Evolutionary conservation across 2,329 filamentous ascomycete genomes (phyloP), one percentile per base, ranked within the genome.

Genomic region (Fusarium vanettenii): DNA sequence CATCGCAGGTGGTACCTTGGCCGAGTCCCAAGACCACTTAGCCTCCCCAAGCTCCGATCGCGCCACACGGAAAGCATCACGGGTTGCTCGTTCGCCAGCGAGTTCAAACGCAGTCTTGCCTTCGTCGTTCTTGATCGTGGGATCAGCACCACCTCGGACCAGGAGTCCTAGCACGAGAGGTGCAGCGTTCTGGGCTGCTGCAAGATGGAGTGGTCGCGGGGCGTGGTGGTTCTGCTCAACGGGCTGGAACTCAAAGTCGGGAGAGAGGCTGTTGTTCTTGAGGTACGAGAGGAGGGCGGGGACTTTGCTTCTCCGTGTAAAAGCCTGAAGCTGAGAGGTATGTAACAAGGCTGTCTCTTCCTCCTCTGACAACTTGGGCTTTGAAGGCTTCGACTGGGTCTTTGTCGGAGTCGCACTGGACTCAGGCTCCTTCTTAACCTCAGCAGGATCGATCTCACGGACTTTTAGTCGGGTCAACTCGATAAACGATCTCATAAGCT

Each of bases 391-490:
- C 0, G 86, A 67, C 9, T 84, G 81, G 5, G 83, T 75, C 82
- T 81, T 87, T 50, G 74, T 75, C 20, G 71, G 78, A 67, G 78
- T 82, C 79, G 80, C 69, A 16, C 71, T 41, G 2, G 76, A 64
- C 18, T 88, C 83, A 7, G 85, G 78, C 43, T 84, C 83, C 74
- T 82, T 83, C 76, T 85, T 88, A 37, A 82, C 81, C 69, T 88
- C 86, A 4, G 87, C 88, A 73, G 95, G 93, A 67, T 94, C 89
- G 31, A 98, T 89, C 71, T 94, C 92, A 59, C 91, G 91, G 56
- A 98, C 89, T 83, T 99, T 98, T 18, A 98, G 89, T 18, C 97
- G 89, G 0, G 97, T 99, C 35, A 99, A 88, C 84, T 99, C 97
- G 72, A 97, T 93, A 79, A 98, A 99, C 1, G 93, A 93, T 43